Conservation (phyloP, 2,329 filamentous ascomycete species). For the Pyrenochaeta sp. region DNA sequence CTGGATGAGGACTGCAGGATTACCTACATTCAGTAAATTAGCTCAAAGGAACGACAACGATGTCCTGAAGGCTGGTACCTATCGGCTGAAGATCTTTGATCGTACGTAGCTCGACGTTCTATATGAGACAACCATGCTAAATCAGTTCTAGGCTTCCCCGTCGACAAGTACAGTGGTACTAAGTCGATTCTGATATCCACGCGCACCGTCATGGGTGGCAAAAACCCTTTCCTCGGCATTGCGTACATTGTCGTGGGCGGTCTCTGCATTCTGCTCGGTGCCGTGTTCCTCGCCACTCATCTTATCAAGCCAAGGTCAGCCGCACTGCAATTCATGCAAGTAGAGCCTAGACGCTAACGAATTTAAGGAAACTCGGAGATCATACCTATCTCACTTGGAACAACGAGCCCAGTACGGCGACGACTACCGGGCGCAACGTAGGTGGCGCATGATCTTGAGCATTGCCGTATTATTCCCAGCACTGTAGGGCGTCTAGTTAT, state of each 20-base stretch:
- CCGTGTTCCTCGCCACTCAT: conserved; percentile 88
- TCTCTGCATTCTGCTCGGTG: conserved; percentile 87
- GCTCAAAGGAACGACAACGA: conserved; percentile 80
- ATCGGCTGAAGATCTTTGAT: conserved; percentile 78
- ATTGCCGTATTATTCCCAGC: conserved; percentile 1
- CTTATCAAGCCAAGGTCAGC: conserved; percentile 85
- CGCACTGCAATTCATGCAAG: not conserved
- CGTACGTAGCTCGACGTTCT: conserved; percentile 64
- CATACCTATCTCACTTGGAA: conserved; percentile 99
- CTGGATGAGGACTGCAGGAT: conserved; percentile 97
- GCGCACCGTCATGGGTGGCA: conserved; percentile 89
- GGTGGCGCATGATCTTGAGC: conserved; percentile 41
- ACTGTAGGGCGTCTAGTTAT: not conserved
- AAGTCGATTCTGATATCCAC: conserved; percentile 92
- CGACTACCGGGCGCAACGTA: conserved; percentile 55
- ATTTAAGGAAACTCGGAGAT: conserved; percentile 87
- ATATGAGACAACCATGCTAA: conserved; percentile 27
- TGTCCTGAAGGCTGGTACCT: conserved; percentile 73
- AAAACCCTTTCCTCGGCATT: conserved; percentile 95
- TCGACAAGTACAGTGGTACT: conserved; percentile 79
- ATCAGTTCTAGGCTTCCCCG: conserved; percentile 74
- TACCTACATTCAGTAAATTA: conserved; percentile 95
- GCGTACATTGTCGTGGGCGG: conserved; percentile 95
- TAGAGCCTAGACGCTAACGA: conserved; percentile 20
- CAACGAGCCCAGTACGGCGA: conserved; percentile 69